phyloP scores from a whole-genome alignment of 2,329 filamentous ascomycete genomes.

The Dactylellina cionopaga region DNA sequence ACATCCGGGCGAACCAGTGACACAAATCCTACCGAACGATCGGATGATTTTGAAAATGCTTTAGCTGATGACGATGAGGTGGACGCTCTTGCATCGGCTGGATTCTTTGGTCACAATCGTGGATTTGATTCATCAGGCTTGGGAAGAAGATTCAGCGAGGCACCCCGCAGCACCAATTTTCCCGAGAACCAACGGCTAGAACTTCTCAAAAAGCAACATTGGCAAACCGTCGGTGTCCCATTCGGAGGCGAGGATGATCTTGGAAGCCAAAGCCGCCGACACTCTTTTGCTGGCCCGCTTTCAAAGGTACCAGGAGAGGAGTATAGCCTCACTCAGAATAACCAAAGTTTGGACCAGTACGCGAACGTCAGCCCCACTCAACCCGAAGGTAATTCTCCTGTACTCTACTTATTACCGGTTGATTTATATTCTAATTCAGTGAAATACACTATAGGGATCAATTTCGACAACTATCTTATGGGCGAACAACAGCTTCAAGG shows the following conservation, averaged over 20 bases:
- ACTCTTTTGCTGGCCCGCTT: conserved; percentile 74
- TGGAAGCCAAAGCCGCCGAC: conserved; percentile 77
- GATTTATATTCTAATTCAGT: conserved; percentile 60
- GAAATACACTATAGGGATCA: conserved; percentile 59
- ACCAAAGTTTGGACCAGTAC: conserved; percentile 63
- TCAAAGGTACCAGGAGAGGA: conserved; percentile 54
- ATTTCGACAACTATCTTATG: conserved; percentile 58
- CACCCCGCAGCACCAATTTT: conserved; percentile 59
- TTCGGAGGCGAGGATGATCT: conserved; percentile 69
- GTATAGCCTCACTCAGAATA: conserved; percentile 64
- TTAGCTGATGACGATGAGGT: conserved; percentile 57
- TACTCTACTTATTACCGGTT: conserved; percentile 60
- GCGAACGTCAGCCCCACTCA: conserved; percentile 59
- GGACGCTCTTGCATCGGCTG: conserved; percentile 52
- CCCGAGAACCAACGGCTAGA: conserved; percentile 72
- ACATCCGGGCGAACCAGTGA: conserved; percentile 36
- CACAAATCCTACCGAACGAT: conserved; percentile 36
- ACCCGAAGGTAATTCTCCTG: conserved; percentile 60
- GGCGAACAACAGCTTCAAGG: conserved; percentile 60
- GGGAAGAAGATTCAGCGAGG: conserved; percentile 61
- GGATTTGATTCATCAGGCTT: conserved; percentile 52
- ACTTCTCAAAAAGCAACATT: conserved; percentile 74
- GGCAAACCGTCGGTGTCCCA: conserved; percentile 72
- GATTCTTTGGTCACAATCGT: conserved; percentile 50
- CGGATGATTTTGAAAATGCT: conserved; percentile 56